Evolutionary conservation across 768 basidiomycete genomes (phyloP), one percentile per base, ranked within the genome.

Genomic region (Podaxis sp.): DNA sequence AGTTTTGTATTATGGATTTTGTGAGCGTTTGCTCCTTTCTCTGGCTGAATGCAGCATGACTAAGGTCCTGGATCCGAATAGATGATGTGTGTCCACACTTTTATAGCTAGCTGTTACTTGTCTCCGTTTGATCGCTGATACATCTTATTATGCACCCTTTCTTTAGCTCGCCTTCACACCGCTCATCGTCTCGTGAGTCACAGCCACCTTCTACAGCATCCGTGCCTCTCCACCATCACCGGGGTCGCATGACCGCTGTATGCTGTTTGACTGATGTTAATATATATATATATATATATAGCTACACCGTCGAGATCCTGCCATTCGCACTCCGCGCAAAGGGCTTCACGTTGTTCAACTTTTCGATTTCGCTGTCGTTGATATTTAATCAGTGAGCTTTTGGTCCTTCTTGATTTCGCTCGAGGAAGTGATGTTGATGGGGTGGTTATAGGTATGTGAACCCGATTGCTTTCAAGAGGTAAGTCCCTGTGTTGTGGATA

Each of bases 271-370:
- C n/a, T 55, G 55, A 44, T 55, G 25, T 25, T n/a, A 14, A 44
- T 38, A 21, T 21, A 21, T 21, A 21, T 2, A 23, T 2, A 23
- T 2, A 14, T 54, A 28, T 18, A 11, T 53, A 21, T 48, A 72
- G 71, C 25, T 72, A 72, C 53, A 71, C 71, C 27, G 69, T 72
- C 51, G 71, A 72, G 59, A 72, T 72, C 57, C 64, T 72, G 21
- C 71, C 71, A 1, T 72, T 64, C 59, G 55, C 69, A 28, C 67
- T 90, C 59, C 87, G 89, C 64, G 87, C 88, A 52, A 89, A 88
- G 72, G 88, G 87, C 38, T 82, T 87, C 71, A 83, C 79, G 62
- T 62, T 89, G 35, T 84, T 89, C 75, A 84, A 79, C 68, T 84
- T 89, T 68, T 71, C 77, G 48, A 77, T 87, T 64, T 87, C 86